phyloP scores from a whole-genome alignment of 345 rosid species.

The Gossypium rotundifolium region DNA sequence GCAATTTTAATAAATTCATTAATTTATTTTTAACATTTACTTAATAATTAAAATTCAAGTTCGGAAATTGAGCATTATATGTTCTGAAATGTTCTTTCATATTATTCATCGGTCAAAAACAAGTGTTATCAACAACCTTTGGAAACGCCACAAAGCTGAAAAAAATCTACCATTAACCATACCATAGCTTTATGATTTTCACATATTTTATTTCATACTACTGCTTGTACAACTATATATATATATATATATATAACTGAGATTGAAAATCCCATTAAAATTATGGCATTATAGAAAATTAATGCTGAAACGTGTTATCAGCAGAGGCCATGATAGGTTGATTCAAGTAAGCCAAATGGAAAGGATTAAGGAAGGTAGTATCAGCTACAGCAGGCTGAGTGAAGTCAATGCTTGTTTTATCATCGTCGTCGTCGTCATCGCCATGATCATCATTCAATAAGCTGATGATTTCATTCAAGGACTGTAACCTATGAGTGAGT shows the following conservation, averaged over 20 bases:
- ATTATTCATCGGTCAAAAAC: not conserved
- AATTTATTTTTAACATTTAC: no score
- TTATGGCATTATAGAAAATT: conserved; percentile 12
- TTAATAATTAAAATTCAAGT: no score
- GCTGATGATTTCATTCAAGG: conserved; percentile 59
- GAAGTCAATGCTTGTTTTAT: not conserved
- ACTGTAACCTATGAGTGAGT: conserved; percentile 63
- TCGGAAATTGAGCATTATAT: not conserved
- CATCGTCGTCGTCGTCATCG: no score
- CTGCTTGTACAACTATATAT: not conserved
- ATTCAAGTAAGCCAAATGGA: conserved; percentile 39
- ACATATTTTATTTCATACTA: not conserved
- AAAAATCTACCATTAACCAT: not conserved
- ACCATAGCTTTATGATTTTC: not conserved
- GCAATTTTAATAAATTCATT: no score
- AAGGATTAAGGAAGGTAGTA: conserved; percentile 31
- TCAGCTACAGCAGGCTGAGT: not conserved
- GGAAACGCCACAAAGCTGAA: not conserved
- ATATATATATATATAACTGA: not conserved
- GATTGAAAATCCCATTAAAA: not conserved
- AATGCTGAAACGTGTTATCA: conserved; percentile 42
- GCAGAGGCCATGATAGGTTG: conserved; percentile 77
- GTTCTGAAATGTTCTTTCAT: no score
- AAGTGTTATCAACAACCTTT: not conserved
- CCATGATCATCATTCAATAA: conserved; percentile 27